Evolutionary conservation across 208 protist species (phyloP), one percentile per base, ranked within the genome.

Genomic region (Acanthamoeba lugdunensis): DNA sequence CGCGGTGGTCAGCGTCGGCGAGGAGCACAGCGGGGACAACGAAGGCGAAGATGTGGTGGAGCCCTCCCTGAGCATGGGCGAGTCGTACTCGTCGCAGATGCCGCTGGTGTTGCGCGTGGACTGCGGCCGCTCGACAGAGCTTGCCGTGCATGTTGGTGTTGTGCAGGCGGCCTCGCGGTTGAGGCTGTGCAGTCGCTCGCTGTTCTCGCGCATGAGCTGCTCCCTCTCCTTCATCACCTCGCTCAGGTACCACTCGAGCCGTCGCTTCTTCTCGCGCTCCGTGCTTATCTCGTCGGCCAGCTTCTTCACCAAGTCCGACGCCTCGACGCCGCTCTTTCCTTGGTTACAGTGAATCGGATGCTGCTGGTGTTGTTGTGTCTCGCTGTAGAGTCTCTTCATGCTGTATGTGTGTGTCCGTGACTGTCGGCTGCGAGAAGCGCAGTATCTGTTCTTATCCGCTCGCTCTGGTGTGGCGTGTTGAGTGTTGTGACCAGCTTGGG

Each of bases 241-340:
- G 50, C 50, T 87, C 50, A 87, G 79, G 28, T 87, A 87, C 79
- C 79, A 87, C 79, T 87, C 79, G 50, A 87, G 79, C 21, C 79
- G 45, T 33, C 52, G 79, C 79, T 87, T 87, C 52, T 87, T 87
- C 79, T 87, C 50, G 25, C 79, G 79, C 50, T 87, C 79, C 11
- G n/a, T 4, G 79, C 79, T 41, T 23, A 87, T 87, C 33, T 87
- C 79, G 50, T 37, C 25, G n/a, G 52, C 79, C 28, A 87, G 79
- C 30, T 45, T 8, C 79, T 13, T n/a, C 50, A 63, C 52, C 79
- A 25, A 8, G 48, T 61, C 52, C 45, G 16, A 4, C 50, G 21
- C 25, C 18, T 87, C 79, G 50, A 1, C 23, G 33, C 23, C 9
- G 6, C 45, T 48, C 69, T 45, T 73, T n/a, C 16, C 58, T 18